Evolutionary conservation across 2,329 filamentous ascomycete species (phyloP), one percentile per base, ranked within the genome.

Genomic region (Hymenoscyphus linearis): DNA sequence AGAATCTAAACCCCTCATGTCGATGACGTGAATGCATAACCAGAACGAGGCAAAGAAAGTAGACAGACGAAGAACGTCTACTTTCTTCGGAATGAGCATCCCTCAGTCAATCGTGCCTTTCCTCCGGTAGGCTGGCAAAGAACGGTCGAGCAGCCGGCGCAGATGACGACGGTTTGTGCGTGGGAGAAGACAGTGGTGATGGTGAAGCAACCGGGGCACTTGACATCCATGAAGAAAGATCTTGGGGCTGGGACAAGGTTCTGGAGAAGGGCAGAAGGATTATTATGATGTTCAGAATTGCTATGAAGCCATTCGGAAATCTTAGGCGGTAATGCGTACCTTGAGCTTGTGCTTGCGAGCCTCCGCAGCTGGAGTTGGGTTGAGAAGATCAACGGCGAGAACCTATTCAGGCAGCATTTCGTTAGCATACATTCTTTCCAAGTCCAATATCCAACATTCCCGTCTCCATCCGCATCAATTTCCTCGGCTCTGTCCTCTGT

Each of bases 211-310:
- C 95, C 95, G 79, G 95, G 95, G 90, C 95, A 99, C 90, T 99
- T 99, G 85, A 99, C 95, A 79, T 99, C 95, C 95, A 99, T 99
- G 91, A 99, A 99, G 90, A 98, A 99, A 72, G 93, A 98, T 80
- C 95, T 91, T 76, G 95, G 95, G 71, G 86, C 89, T 75, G 95
- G 95, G 78, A 99, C 95, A 75, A 99, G 90, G 72, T 86, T 92
- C 92, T 96, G 72, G 66, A 59, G 52, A 34, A 50, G 31, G 26
- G 60, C 60, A 59, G 31, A 31, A 56, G 60, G 10, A 60, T 54
- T 40, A 57, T 31, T 13, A 36, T n/a, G 44, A 60, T 35, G 47
- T 54, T 59, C 53, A 26, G 40, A 55, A 59, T 47, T 35, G 26
- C 27, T 50, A 56, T 60, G 52, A 53, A 53, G 25, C 52, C 25